Conservation (phyloP, 192 early-diverging fungal species). For the Coemansia sp. region DNA sequence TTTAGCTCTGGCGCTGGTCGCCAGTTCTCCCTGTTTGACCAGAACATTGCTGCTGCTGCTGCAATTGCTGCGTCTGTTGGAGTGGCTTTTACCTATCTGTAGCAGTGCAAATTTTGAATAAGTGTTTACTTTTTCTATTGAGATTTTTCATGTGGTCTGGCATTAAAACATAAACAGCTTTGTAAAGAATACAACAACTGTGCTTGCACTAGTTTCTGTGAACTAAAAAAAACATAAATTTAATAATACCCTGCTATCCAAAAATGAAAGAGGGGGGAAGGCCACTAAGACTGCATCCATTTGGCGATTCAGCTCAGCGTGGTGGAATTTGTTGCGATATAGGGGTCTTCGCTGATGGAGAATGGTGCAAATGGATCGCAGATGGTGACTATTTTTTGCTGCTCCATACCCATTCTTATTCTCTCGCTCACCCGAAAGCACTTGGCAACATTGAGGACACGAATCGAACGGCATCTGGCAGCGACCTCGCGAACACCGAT, state of each 20-base stretch:
- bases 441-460: constrained; percentile 54
- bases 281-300: too few species aligned
- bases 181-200: neutral
- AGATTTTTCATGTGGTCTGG: neutral
- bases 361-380: constrained; percentile 41
- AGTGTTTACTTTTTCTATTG: neutral
- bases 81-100: neutral
- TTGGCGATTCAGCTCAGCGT: neutral
- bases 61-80: neutral
- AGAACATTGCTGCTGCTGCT: neutral
- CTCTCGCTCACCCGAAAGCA: constrained; percentile 45
- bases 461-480: constrained; percentile 20
- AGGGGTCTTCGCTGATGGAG: constrained; percentile 23
- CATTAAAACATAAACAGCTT: neutral
- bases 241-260: too few species aligned
- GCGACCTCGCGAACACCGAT: constrained; percentile 52
- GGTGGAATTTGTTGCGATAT: neutral
- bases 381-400: constrained; percentile 8
- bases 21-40: neutral
- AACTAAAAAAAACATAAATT: neutral
- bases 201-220: neutral
- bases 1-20: constrained; percentile 1
- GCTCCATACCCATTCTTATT: constrained; percentile 14
- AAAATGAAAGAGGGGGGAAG: too few species aligned
- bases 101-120: neutral